Evolutionary conservation across 345 rosid species (phyloP), one percentile per base, ranked within the genome.

Genomic region (Pistacia integerrima): DNA sequence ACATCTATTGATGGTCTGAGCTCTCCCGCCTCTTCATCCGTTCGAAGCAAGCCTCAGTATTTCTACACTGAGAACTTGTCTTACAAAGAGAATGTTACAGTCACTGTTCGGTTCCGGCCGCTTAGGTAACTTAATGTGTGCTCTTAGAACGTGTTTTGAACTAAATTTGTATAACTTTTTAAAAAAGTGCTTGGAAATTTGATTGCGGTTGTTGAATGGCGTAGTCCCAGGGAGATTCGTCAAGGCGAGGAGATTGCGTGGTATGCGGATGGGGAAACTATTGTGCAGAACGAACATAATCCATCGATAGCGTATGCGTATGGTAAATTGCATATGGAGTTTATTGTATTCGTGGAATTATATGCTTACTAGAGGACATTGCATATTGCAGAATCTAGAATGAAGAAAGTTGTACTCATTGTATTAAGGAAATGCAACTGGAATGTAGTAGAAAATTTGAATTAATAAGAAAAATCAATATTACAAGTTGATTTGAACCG

Each of bases 221-320:
- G 66, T 77, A 96, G 98, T 84, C 98, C 97, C 28, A 88, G 97
- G 83, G 99, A 97, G 86, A 93, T 94, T 81, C 94, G 98, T 61
- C 95, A 83, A 77, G 97, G 99, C 7, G 99, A 97, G 85, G 99
- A 94, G 90, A 90, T 97, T 85, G 95, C 98, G n/a, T 97, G 98
- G 99, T 94, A 97, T 70, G 98, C 98, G 1, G 99, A 97, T 76
- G 99, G 99, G 70, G 98, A 97, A 86, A 97, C 98, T 52, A 85
- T 94, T 49, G 87, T 97, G 62, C 86, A 98, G 58, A 93, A 85
- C 59, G 99, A 97, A 82, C 90, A 93, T 80, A 89, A 92, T 83
- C 91, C 93, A 11, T 83, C 97, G 0, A 88, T 88, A 57, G 99
- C 99, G 0, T 97, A 97, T 85, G 98, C 99, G 20, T 97, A 93